Base-by-base conservation (phyloP, 805 yeast genomes). In the Wickerhamiella sergipiensis region DNA sequence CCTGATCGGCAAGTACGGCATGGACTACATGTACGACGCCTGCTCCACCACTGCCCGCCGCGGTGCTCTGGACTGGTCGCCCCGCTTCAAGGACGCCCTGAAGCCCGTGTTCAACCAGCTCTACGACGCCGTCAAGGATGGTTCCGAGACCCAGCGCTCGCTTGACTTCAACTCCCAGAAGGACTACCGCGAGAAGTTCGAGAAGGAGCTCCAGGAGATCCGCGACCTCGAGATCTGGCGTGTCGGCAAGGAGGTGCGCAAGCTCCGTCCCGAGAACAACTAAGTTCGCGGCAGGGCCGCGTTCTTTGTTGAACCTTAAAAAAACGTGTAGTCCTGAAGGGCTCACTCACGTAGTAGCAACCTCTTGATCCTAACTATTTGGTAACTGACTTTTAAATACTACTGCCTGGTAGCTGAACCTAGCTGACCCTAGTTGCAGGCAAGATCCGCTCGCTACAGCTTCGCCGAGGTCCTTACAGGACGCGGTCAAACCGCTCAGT, bases 1-100 rank as follows among this genome's bases (percentile, higher is more conserved):
- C 75, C 83, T 92, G 79, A 73, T 92, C 64, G 98, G 98, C 76
- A 88, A 87, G 76, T 85, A 92, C 81, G 98, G 98, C 78, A 92
- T 92, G 98, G 98, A 92, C 77, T 92, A 92, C 90, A 92, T 92
- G 98, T 92, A 92, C 82, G 97, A 92, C 71, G 98, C 98, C 66
- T 92, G 98, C 77, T 92, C 98, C 62, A 92, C 98, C 69, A 92
- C 98, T 62, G 98, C 98, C 67, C 88, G 97, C 81, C 87, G 98
- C 79, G 98, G 98, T 81, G 98, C 98, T 70, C 81, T 92, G 66
- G 98, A 92, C 79, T 92, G 98, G 98, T 90, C 92, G 80, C 97
- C 97, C 74, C 77, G 84, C 74, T 92, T 92, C 88, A 89, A 89
- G 81, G 90, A 86, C 64, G 96, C 97, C 68, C 80, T 92, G 75